Base-by-base conservation (phyloP, 2,329 filamentous ascomycete genomes). In the Fusarium sp. region DNA sequence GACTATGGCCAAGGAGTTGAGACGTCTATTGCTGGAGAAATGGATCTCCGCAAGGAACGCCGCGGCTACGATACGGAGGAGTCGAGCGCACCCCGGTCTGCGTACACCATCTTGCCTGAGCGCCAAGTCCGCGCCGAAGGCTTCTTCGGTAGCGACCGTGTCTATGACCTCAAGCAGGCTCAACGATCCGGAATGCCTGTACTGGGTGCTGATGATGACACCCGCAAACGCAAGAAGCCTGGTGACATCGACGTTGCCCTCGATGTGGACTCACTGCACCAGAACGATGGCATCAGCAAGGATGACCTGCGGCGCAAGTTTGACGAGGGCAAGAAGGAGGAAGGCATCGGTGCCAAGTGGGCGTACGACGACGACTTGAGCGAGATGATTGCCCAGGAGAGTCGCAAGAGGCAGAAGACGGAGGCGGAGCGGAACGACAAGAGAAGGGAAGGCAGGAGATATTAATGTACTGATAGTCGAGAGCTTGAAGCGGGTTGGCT, bases 301-400 rank as follows among this genome's bases (percentile, higher is more conserved):
- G 95, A 98, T 30, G 94, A 95, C 77, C 83, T 99, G 78, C 90
- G 89, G 82, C 91, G 89, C 79, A 89, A 92, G 80, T 99, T 97
- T 79, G 95, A 98, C 68, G 91, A 86, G 87, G 93, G 86, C 81
- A 90, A 83, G 80, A 87, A 86, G 68, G 89, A 92, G 74, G 93
- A 93, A 81, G 91, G 92, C 20, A 82, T 89, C 27, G 92, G 92
- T 39, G 90, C 91, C 25, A 89, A 91, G 78, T 95, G 92, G 90
- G 90, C 91, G 67, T 87, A 89, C 83, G 94, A 97, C 81, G 96
- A 98, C 77, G 96, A 98, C 81, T 84, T 99, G 66, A 96, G 92
- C 78, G 94, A 98, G 79, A 97, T 99, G 94, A 98, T 99, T 85
- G 95, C 95, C 14, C 92, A 94, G 79, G 97, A 98, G 85, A 95